Evolutionary conservation across 106 monocot genomes (phyloP), one percentile per base, ranked within the genome.

Genomic region (Posidonia australis): DNA sequence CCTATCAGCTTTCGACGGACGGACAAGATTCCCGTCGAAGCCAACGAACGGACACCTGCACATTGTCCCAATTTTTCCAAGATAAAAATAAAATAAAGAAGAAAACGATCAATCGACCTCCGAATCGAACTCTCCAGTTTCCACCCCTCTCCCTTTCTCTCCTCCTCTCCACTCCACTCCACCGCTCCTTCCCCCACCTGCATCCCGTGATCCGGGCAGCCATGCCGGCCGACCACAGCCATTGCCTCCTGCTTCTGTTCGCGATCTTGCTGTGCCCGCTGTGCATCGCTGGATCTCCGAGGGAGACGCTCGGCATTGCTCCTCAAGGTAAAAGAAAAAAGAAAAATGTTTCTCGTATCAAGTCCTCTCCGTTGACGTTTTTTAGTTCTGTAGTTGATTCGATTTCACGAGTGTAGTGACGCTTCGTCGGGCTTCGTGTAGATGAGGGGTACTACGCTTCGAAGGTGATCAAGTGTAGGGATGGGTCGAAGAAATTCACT

Each of bases 401-500:
- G 0, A 1, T 22, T 13, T 12, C 29, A 9, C 11, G 13, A 18
- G 14, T 57, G 6, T 9, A 16, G 30, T 31, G 25, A 14, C 12
- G 28, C 26, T 62, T 28, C 54, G 36, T 68, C 16, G 13, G 32
- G 2, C 64, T 63, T 5, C 18, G 43, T 43, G 66, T 27, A 92
- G 92, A 92, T 79, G 64, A 62, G 76, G 65, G 63, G 20, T 87
- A 85, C 76, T 98, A 79, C 70, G 80, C 77, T 27, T 58, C 80
- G n/a, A 72, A 68, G 47, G 80, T 87, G 70, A 91, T 98, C 46
- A 82, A 79, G 64, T 98, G 90, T 80, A 98, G 80, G 76, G 90
- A 98, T 57, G 96, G 90, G 77, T 87, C 90, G 47, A 91, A 76
- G 75, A 91, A 81, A 56, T 91, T 98, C 74, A 75, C 75, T 17